Evolutionary conservation across 2,329 filamentous ascomycete genomes (phyloP).

Genomic region (Endoconidiophora polonica): DNA sequence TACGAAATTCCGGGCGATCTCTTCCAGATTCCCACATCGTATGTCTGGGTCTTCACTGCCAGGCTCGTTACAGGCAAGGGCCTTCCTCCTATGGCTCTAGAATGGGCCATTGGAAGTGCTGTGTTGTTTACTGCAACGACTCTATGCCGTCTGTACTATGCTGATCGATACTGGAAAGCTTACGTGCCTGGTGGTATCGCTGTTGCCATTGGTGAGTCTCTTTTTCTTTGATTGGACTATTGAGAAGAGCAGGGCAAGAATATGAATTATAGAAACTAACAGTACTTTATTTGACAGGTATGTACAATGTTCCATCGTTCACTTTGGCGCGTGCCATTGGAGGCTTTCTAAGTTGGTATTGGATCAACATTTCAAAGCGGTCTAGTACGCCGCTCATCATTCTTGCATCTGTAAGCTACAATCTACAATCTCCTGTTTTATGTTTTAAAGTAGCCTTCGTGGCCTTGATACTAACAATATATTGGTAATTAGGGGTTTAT

Average conservation of each 20-base stretch:
- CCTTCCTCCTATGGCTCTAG: slow-evolving; percentile 63
- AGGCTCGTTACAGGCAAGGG: slow-evolving; percentile 83
- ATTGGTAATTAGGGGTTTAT: slow-evolving; percentile 51
- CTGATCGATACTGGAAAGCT: slow-evolving; percentile 47
- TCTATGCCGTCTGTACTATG: slow-evolving; percentile 43
- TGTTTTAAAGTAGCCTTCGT: not conserved
- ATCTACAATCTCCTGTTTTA: not conserved
- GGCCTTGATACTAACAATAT: not conserved
- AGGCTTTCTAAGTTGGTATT: slow-evolving; percentile 60
- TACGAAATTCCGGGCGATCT: slow-evolving; percentile 77
- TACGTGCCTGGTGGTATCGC: slow-evolving; percentile 86
- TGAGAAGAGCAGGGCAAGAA: not conserved
- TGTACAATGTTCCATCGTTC: slow-evolving; percentile 96
- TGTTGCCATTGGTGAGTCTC: slow-evolving; percentile 60
- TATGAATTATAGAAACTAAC: not conserved
- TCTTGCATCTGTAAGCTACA: slow-evolving; percentile 47
- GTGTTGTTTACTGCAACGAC: slow-evolving; percentile 58
- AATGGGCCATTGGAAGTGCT: slow-evolving; percentile 64
- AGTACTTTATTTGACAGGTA: slow-evolving; percentile 35
- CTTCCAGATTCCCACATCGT: slow-evolving; percentile 87
- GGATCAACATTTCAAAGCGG: slow-evolving; percentile 38
- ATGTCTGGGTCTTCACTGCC: slow-evolving; percentile 96
- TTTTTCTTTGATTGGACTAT: too few species aligned
- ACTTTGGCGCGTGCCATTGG: slow-evolving; percentile 77
- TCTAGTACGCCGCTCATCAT: slow-evolving; percentile 67